phyloP scores from a whole-genome alignment of 2,329 filamentous ascomycete genomes.

The Arthroderma sp. region DNA sequence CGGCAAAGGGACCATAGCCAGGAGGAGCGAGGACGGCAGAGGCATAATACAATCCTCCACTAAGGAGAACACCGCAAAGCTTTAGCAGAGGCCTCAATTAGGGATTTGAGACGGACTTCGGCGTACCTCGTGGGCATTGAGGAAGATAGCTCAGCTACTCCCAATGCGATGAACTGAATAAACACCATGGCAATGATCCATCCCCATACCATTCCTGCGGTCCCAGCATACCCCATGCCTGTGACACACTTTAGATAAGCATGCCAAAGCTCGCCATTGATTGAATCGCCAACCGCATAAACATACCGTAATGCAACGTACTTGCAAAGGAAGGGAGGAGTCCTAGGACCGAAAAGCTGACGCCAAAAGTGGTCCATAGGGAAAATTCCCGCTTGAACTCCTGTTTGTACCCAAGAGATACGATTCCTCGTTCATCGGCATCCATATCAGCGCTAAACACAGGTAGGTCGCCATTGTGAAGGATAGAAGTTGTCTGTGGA shows the following conservation, averaged over 20 bases:
- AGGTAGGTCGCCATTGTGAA: constrained; percentile 26
- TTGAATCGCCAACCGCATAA: constrained; percentile 14
- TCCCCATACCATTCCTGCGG: constrained; percentile 59
- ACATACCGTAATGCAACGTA: constrained; percentile 56
- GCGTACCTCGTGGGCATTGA: constrained; percentile 54
- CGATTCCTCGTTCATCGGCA: constrained; percentile 30
- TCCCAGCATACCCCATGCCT: constrained; percentile 43
- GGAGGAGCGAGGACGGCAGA: constrained; percentile 55
- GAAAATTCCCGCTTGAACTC: constrained; percentile 59
- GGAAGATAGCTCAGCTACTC: constrained; percentile 58
- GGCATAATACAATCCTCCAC: constrained; percentile 61
- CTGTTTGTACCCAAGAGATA: constrained; percentile 40
- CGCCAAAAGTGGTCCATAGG: constrained; percentile 61
- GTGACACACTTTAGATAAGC: constrained; percentile 12
- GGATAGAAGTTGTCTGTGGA: constrained; percentile 21
- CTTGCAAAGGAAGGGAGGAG: constrained; percentile 58
- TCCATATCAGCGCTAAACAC: constrained; percentile 23
- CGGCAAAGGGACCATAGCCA: constrained; percentile 52
- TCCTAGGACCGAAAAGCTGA: constrained; percentile 60
- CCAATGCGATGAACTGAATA: constrained; percentile 56
- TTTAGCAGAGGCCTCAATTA: not conserved
- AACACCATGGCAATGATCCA: constrained; percentile 62
- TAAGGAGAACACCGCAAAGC: not conserved
- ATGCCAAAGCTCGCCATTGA: constrained; percentile 27
- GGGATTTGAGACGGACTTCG: not conserved